Evolutionary conservation across 345 rosid species (phyloP).

Genomic region (Citrus sinensis): DNA sequence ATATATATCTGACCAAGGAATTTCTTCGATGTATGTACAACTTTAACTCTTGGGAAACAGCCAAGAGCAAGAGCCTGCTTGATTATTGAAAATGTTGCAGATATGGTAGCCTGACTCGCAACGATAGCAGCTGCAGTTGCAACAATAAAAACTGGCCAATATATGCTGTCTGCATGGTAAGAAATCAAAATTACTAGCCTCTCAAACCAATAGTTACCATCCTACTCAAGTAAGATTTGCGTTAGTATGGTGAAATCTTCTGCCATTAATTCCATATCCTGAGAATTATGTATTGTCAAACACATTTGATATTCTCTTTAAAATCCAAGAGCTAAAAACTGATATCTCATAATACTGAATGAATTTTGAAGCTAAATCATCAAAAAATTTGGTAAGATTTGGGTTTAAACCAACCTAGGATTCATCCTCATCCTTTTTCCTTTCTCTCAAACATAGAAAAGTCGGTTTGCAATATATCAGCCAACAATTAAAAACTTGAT

Average conservation of each 20-base stretch:
- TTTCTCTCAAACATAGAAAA: no score
- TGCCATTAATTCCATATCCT: not conserved
- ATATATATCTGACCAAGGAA: constrained; percentile 63
- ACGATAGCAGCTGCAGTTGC: constrained; percentile 75
- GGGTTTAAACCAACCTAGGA: not conserved
- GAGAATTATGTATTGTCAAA: not conserved
- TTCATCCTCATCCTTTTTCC: no score
- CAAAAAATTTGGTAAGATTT: not conserved
- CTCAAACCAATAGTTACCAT: not conserved
- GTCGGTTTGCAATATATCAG: not conserved
- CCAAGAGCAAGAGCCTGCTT: constrained; percentile 82
- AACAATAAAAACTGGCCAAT: constrained; percentile 68
- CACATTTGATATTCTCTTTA: not conserved
- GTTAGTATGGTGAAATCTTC: no score
- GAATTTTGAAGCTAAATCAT: not conserved
- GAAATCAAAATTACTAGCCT: not conserved
- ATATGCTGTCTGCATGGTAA: constrained; percentile 44
- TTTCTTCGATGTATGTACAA: constrained; percentile 77
- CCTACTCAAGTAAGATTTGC: not conserved
- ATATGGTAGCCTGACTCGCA: constrained; percentile 79
- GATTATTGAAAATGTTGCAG: constrained; percentile 73
- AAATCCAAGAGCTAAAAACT: not conserved
- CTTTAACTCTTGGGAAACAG: constrained; percentile 76
- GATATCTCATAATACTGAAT: not conserved
- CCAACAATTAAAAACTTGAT: not conserved